These are phyloP conservation scores for Jatropha podagrica DNA, from an alignment of 441 rosid genomes.

Conservation along the genomic window DNA sequence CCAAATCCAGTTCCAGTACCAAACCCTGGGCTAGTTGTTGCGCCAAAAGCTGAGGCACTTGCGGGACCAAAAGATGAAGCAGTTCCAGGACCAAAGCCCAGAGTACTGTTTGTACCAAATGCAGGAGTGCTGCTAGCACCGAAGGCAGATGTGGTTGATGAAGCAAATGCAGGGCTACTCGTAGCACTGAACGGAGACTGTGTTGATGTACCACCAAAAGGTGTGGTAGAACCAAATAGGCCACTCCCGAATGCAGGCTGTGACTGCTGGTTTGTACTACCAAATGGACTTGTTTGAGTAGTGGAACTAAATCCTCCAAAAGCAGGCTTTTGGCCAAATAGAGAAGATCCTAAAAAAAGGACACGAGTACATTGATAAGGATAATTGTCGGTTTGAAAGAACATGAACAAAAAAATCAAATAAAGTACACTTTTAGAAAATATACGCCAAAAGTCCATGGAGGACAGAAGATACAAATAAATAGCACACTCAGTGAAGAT, in stretches of 20 bases:
- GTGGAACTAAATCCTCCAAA: constrained; percentile 77
- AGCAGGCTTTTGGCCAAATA: constrained; percentile 67
- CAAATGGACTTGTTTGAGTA: constrained; percentile 70
- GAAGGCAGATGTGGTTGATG: constrained; percentile 52
- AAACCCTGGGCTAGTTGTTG: constrained; percentile 35
- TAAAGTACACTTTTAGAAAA: neutral
- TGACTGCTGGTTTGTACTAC: constrained; percentile 74
- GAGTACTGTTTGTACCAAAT: constrained; percentile 50
- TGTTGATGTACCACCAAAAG: constrained; percentile 52
- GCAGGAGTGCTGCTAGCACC: constrained; percentile 44
- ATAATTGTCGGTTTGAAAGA: neutral
- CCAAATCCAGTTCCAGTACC: constrained; percentile 60
- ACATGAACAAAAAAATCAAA: constrained; percentile 3
- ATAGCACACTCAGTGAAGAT: no score
- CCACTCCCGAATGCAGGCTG: constrained; percentile 79
- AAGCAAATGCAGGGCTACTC: constrained; percentile 53
- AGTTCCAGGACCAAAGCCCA: constrained; percentile 60
- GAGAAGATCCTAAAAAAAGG: constrained; percentile 47
- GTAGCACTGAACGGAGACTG: constrained; percentile 59
- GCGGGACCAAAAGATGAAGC: constrained; percentile 56
- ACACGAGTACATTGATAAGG: constrained; percentile 15
- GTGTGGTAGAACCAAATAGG: constrained; percentile 66
- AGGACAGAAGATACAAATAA: neutral
- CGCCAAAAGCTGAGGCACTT: constrained; percentile 45
- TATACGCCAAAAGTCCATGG: neutral